Conservation (phyloP, 805 yeast genomes). For the Saccharomycopsis babjevae region DNA sequence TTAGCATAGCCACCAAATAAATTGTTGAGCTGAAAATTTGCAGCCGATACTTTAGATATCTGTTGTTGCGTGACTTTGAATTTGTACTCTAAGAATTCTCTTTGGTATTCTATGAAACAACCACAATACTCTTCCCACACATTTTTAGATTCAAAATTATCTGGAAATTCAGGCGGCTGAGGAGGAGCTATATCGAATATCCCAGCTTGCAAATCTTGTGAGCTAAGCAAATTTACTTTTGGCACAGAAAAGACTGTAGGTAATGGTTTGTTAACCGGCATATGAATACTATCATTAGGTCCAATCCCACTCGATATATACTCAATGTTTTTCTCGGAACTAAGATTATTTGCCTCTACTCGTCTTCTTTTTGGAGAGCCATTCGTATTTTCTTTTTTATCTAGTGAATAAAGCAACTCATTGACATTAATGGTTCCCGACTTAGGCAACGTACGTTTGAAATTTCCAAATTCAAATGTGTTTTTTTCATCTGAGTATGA, state of each 20-base stretch:
- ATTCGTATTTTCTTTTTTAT: neutral
- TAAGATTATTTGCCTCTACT: neutral
- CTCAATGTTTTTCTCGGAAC: neutral
- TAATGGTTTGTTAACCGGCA: slow-evolving; percentile 14
- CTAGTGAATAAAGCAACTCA: neutral
- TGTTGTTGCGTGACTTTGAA: neutral
- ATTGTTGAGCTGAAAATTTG: neutral
- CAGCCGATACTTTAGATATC: neutral
- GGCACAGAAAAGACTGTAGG: neutral
- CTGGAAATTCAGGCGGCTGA: neutral
- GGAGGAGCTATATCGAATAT: neutral
- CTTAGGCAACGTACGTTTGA: neutral
- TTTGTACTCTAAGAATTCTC: neutral
- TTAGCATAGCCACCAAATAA: neutral
- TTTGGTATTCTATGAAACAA: neutral
- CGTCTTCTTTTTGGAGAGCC: neutral
- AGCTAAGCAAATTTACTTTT: neutral
- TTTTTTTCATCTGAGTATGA: neutral
- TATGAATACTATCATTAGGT: slow-evolving; percentile 9
- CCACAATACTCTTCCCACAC: neutral
- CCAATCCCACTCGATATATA: neutral
- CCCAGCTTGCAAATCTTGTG: slow-evolving; percentile 5
- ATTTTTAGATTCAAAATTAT: neutral
- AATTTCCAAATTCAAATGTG: neutral
- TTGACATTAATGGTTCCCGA: neutral